These are phyloP conservation scores for Vigna mungo DNA, from an alignment of 306 rosid genomes.

Conservation along the genomic window DNA sequence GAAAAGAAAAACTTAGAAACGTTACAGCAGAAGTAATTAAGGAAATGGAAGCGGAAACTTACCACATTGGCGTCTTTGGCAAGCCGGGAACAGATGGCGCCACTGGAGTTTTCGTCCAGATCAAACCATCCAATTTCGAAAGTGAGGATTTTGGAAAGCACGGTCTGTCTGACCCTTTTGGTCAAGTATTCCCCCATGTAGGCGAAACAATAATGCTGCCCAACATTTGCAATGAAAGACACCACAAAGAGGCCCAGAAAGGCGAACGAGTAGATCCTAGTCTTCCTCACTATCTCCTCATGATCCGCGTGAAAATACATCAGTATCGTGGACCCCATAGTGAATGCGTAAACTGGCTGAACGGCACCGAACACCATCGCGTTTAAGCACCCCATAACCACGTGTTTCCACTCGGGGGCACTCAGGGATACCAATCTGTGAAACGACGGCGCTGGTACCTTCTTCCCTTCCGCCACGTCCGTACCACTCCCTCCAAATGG, in stretches of 20 bases:
- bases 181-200: conserved; percentile 59
- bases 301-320: conserved; percentile 47
- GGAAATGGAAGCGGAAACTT: not conserved
- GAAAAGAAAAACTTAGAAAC: not conserved
- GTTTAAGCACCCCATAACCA: conserved; percentile 46
- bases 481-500: too few species aligned
- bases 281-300: conserved; percentile 46
- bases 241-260: conserved; percentile 46
- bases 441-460: conserved; percentile 26
- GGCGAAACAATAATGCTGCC: conserved; percentile 57
- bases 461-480: conserved; percentile 3
- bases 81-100: conserved; percentile 57
- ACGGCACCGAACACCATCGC: conserved; percentile 53
- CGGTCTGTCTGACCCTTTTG: conserved; percentile 53
- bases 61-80: conserved; percentile 64
- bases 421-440: conserved; percentile 51
- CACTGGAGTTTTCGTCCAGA: conserved; percentile 50
- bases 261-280: conserved; percentile 5
- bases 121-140: conserved; percentile 70
- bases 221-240: conserved; percentile 40
- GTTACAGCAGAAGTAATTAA: not conserved
- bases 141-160: conserved; percentile 57
- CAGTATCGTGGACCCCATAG: conserved; percentile 47
- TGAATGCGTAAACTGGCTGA: conserved; percentile 45
- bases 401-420: conserved; percentile 61